Evolutionary conservation across 108 stramenopile genomes (phyloP).

Genomic region (Ochromonas danica): DNA sequence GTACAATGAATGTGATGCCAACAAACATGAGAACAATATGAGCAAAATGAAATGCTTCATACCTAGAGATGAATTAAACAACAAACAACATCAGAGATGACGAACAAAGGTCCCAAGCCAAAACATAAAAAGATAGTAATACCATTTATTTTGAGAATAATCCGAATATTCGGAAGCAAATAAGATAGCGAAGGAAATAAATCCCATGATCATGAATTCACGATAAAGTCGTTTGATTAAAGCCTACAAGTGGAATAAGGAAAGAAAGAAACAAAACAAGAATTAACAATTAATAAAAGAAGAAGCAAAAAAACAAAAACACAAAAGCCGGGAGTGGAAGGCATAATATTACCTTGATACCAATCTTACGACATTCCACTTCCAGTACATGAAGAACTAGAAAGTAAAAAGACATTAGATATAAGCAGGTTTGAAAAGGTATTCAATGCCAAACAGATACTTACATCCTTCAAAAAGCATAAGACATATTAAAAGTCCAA

Average conservation of each 20-base stretch:
- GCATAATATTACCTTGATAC: not conserved
- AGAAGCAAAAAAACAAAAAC: too few species aligned
- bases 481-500: not conserved
- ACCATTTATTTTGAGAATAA: not conserved
- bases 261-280: not conserved
- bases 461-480: conserved; percentile 21
- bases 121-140: not conserved
- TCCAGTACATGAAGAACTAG: conserved; percentile 1
- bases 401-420: not conserved
- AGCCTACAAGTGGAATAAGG: not conserved
- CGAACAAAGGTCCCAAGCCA: too few species aligned
- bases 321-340: not conserved
- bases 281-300: not conserved
- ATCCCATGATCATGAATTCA: conserved; percentile 30
- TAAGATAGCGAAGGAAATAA: conserved; percentile 12
- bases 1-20: not conserved
- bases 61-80: not conserved
- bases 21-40: conserved; percentile 5
- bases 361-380: not conserved
- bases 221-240: conserved; percentile 17
- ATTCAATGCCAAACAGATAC: not conserved
- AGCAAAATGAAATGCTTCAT: conserved; percentile 13
- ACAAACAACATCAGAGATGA: too few species aligned
- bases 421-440: not conserved
- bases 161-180: not conserved